Conservation (phyloP, 345 rosid genomes). For the Pistacia atlantica region DNA sequence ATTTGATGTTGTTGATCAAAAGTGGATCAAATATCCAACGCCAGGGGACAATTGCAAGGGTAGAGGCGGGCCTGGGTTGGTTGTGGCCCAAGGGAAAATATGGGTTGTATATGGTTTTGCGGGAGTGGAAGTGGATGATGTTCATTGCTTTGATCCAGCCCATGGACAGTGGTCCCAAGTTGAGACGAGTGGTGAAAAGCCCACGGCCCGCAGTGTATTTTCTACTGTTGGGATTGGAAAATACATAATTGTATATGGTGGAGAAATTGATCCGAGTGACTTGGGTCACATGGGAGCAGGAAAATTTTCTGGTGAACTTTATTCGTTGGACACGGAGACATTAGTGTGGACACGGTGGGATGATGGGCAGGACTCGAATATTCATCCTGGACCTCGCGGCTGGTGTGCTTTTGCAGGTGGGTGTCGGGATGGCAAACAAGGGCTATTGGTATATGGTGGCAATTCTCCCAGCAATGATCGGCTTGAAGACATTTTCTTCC, state of each 20-base stretch:
- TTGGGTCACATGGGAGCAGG: slow-evolving; percentile 91
- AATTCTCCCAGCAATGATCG: slow-evolving; percentile 80
- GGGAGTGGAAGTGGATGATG: slow-evolving; percentile 74
- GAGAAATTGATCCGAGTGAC: slow-evolving; percentile 89
- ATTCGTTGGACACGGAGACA: slow-evolving; percentile 64
- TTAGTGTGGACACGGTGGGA: slow-evolving; percentile 60
- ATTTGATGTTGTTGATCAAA: slow-evolving; percentile 53
- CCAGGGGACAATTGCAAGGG: slow-evolving; percentile 69
- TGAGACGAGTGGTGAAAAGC: slow-evolving; percentile 71
- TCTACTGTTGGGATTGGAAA: slow-evolving; percentile 58
- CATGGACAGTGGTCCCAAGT: slow-evolving; percentile 59
- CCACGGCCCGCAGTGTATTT: slow-evolving; percentile 77
- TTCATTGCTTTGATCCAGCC: slow-evolving; percentile 62
- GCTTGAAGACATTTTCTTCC: slow-evolving; percentile 83
- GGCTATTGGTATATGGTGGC: slow-evolving; percentile 79
- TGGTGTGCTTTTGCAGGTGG: slow-evolving; percentile 85
- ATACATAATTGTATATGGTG: slow-evolving; percentile 64
- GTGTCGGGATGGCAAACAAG: slow-evolving; percentile 44
- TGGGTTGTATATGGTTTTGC: slow-evolving; percentile 91
- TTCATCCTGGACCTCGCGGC: slow-evolving; percentile 85
- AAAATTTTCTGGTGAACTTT: slow-evolving; percentile 57
- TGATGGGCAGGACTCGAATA: slow-evolving; percentile 42
- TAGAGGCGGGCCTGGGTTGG: slow-evolving; percentile 83
- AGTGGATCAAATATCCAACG: slow-evolving; percentile 59
- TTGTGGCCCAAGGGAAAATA: slow-evolving; percentile 58